Evolutionary conservation across 768 basidiomycete genomes (phyloP).

Genomic region (Clitopilus hobsonii): DNA sequence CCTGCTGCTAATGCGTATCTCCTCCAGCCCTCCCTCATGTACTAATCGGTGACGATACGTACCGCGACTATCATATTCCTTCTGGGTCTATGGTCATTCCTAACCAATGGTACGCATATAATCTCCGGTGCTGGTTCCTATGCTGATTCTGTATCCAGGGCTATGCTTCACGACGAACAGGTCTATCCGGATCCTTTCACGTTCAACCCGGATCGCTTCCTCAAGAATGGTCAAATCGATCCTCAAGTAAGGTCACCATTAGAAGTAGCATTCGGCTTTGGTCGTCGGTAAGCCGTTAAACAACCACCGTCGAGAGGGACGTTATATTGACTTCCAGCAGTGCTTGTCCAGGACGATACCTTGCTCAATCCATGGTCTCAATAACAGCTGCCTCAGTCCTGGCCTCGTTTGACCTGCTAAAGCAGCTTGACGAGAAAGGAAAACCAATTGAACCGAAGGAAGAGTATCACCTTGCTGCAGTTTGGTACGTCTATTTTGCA

Average conservation of each 20-base stretch:
- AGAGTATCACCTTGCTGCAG: conserved; percentile 3
- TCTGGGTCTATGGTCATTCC: conserved; percentile 17
- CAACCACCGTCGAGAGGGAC: too few species aligned
- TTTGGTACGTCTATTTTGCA: background rate
- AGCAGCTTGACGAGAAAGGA: conserved; percentile 16
- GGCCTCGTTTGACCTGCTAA: conserved; percentile 18
- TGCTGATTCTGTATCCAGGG: conserved; percentile 14
- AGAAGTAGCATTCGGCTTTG: conserved; percentile 16
- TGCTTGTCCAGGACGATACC: conserved; percentile 15
- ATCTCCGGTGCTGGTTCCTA: background rate
- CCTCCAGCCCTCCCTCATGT: conserved; percentile 22
- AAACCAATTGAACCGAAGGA: conserved; percentile 9
- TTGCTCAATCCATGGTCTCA: conserved; percentile 20
- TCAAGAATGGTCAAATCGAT: conserved; percentile 17
- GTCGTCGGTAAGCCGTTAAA: conserved; percentile 14
- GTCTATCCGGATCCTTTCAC: conserved; percentile 29
- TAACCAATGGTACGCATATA: background rate
- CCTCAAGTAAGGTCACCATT: conserved; percentile 7
- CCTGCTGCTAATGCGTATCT: too few species aligned
- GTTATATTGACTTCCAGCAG: background rate
- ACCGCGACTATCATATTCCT: conserved; percentile 29
- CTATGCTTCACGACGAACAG: conserved; percentile 22
- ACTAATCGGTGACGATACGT: conserved; percentile 23
- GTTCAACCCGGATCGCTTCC: conserved; percentile 34
- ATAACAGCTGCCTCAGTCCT: conserved; percentile 18